Evolutionary conservation across 306 rosid genomes (phyloP).

Genomic region (Cicer yamashitae): DNA sequence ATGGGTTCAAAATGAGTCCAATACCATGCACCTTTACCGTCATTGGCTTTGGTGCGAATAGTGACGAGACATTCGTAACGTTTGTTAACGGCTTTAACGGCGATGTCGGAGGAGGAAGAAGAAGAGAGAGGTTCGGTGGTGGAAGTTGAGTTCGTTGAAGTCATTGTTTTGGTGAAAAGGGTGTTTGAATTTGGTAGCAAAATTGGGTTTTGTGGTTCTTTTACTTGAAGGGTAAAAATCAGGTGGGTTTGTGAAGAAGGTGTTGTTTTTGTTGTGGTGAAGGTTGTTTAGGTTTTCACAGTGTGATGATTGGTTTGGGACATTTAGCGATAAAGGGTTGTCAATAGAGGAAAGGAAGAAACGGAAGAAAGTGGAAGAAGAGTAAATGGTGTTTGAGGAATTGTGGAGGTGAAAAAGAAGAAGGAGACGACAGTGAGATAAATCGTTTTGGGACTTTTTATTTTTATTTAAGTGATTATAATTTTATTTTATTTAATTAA

Average conservation of each 20-base stretch:
- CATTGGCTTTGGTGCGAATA: slow-evolving; percentile 77
- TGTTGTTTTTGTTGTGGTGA: not conserved
- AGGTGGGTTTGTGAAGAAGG: slow-evolving; percentile 17
- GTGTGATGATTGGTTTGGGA: slow-evolving; percentile 43
- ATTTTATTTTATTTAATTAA: no score
- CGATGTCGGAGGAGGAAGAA: slow-evolving; percentile 59
- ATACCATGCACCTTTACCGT: slow-evolving; percentile 98
- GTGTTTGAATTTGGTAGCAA: slow-evolving; percentile 39
- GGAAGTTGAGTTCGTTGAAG: slow-evolving; percentile 68
- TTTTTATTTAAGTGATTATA: no score
- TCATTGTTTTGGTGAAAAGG: slow-evolving; percentile 48
- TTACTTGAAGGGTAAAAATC: slow-evolving; percentile 43
- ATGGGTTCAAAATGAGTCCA: slow-evolving; percentile 95
- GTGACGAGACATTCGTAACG: slow-evolving; percentile 80
- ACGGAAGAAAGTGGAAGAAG: no score
- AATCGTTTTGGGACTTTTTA: no score
- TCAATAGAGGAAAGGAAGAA: no score
- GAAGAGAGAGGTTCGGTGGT: slow-evolving; percentile 50
- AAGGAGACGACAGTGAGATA: no score
- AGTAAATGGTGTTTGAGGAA: no score
- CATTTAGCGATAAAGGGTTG: slow-evolving; percentile 51
- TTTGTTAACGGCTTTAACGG: slow-evolving; percentile 66
- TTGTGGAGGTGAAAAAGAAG: no score
- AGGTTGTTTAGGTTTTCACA: no score
- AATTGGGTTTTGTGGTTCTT: slow-evolving; percentile 40